Evolutionary conservation across 2,329 filamentous ascomycete genomes (phyloP), one percentile per base, ranked within the genome.

Genomic region (Ophiostoma angusticollis): DNA sequence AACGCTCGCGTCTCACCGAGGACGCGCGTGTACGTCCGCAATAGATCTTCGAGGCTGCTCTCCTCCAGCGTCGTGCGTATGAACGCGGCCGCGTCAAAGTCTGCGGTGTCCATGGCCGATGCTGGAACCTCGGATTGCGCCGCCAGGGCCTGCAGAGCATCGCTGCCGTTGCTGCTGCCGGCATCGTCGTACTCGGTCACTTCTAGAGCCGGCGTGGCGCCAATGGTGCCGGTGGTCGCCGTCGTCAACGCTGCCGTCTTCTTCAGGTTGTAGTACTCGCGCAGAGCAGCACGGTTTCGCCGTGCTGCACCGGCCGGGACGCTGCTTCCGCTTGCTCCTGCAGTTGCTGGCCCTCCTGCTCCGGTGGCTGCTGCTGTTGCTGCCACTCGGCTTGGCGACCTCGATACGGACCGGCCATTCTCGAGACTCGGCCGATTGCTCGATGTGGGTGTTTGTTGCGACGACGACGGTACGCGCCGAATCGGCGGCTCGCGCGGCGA

Each of bases 201-300:
- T 52, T 63, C 60, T 33, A 60, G 59, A 21, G 45, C 59, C 13
- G 56, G 69, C 47, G 58, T 54, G 16, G 49, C 50, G 27, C 53
- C 59, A 23, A 17, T 16, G 30, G 11, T 11, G 30, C 29, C 24
- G 23, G 23, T 19, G 60, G 67, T 51, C 16, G 57, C 38, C 9
- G 50, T 40, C 33, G 9, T 11, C 24, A 13, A 9, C 24, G 24
- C 5, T 13, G 32, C 17, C 13, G 53, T 50, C 46, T 64, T 64
- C 48, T 78, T 80, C 35, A 96, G 71, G 55, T 91, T 91, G 63
- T 96, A 96, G 67, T 94, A 96, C 55, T 95, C 86, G 51, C 91
- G 81, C 16, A 96, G 71, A 6, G 89, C 89, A 40, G 81, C 76
- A 47, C 89, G 82, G 61, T 93, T 93, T 45, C 69, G 67, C 47